These are phyloP conservation scores for Delonix regia DNA, from an alignment of 306 rosid species.

Conservation along the genomic window DNA sequence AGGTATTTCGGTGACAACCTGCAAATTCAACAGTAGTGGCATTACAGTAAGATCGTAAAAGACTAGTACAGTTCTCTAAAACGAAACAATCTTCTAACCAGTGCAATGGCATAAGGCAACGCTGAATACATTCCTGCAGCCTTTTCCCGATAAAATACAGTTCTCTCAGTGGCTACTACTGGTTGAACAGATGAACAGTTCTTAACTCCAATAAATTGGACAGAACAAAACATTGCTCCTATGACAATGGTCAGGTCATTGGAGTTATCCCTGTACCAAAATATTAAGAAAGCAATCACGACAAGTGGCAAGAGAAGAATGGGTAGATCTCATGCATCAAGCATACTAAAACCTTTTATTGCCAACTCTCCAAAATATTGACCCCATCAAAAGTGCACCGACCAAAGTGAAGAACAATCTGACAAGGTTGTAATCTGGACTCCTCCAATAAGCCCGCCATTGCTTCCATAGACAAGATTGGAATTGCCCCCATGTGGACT, in stretches of 20 bases:
- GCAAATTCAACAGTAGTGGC: constrained; percentile 38
- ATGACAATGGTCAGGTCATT: constrained; percentile 58
- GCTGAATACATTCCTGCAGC: constrained; percentile 97
- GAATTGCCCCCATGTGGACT: constrained; percentile 72
- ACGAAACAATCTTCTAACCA: constrained; percentile 43
- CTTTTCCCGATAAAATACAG: constrained; percentile 85
- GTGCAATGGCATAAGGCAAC: constrained; percentile 87
- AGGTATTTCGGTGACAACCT: constrained; percentile 85
- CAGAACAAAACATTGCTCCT: constrained; percentile 85
- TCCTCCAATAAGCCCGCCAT: constrained; percentile 91
- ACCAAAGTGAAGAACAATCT: constrained; percentile 75
- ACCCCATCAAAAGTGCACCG: constrained; percentile 76
- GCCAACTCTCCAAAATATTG: constrained; percentile 86
- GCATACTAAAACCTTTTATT: constrained; percentile 55
- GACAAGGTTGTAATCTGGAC: constrained; percentile 93
- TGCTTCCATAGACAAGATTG: constrained; percentile 91
- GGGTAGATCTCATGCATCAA: neutral
- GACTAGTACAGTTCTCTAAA: neutral
- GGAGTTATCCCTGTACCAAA: constrained; percentile 55
- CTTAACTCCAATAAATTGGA: constrained; percentile 76
- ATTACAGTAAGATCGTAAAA: neutral
- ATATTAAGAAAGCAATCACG: neutral
- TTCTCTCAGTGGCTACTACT: constrained; percentile 74
- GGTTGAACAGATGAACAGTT: constrained; percentile 92
- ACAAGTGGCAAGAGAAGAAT: neutral